Evolutionary conservation across 257 asterid species (phyloP).

Genomic region (Solanum virginianum): DNA sequence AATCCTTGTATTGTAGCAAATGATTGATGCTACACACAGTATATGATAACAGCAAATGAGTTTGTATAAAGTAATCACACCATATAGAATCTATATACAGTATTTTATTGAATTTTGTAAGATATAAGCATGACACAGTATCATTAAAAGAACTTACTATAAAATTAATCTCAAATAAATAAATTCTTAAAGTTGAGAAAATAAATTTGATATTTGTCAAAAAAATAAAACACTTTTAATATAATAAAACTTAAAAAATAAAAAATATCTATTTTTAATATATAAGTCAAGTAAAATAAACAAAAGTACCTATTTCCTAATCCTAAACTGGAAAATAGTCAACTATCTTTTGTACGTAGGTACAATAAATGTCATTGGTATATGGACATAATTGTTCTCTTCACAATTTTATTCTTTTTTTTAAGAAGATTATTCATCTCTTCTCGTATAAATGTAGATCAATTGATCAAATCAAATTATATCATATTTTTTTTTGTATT

Average conservation of each 20-base stretch:
- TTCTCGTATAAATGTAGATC: neutral
- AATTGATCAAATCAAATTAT: neutral
- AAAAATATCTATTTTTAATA: too few species aligned
- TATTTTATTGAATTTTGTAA: neutral
- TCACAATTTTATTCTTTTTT: neutral
- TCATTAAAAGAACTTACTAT: neutral
- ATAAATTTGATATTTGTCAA: too few species aligned
- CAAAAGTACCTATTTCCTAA: neutral
- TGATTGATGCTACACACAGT: neutral
- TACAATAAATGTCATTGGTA: neutral
- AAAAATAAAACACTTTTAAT: too few species aligned
- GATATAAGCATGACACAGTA: neutral
- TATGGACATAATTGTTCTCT: neutral
- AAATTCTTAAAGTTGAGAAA: too few species aligned
- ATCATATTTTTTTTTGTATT: neutral
- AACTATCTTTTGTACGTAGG: neutral
- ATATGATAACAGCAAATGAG: neutral
- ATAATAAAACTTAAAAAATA: too few species aligned
- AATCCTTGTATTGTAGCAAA: neutral
- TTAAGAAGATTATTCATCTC: neutral
- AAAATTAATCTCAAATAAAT: neutral
- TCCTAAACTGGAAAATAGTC: neutral
- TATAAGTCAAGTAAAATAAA: too few species aligned
- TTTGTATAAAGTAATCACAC: neutral
- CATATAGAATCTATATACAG: neutral